These are phyloP conservation scores for Penicillium roqueforti DNA, from an alignment of 495 filamentous ascomycete species.

Conservation along the genomic window DNA sequence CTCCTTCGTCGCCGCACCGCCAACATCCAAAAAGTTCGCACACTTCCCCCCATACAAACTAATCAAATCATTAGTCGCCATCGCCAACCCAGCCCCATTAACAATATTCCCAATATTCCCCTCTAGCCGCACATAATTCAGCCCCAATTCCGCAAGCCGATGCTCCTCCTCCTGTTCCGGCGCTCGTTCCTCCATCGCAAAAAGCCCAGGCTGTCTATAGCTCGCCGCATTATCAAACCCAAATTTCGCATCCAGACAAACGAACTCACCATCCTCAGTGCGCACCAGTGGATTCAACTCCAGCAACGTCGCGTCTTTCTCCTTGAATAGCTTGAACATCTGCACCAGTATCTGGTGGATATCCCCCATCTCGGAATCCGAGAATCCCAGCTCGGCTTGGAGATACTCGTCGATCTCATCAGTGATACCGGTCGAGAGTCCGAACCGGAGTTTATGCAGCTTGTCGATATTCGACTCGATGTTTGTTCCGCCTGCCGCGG, in stretches of 20 bases:
- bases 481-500: conserved; percentile 27
- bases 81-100: conserved; percentile 34
- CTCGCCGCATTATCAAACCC: conserved; percentile 26
- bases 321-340: conserved; percentile 26
- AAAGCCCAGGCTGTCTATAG: conserved; percentile 25
- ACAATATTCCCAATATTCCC: conserved; percentile 35
- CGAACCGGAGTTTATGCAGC: conserved; percentile 27
- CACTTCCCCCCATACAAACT: conserved; percentile 24
- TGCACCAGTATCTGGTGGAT: conserved; percentile 23
- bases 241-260: conserved; percentile 32
- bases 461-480: conserved; percentile 30
- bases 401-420: conserved; percentile 21
- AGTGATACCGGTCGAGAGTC: conserved; percentile 22
- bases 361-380: conserved; percentile 18
- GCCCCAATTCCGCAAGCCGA: conserved; percentile 22
- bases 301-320: conserved; percentile 34
- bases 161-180: conserved; percentile 17
- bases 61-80: conserved; percentile 37
- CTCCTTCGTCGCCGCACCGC: conserved; percentile 27
- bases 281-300: conserved; percentile 35
- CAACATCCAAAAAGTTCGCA: conserved; percentile 34
- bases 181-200: conserved; percentile 18
- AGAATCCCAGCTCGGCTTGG: conserved; percentile 24
- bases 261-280: conserved; percentile 22
- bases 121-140: conserved; percentile 30